Evolutionary conservation across 257 asterid species (phyloP).

Genomic region (Salvia splendens): DNA sequence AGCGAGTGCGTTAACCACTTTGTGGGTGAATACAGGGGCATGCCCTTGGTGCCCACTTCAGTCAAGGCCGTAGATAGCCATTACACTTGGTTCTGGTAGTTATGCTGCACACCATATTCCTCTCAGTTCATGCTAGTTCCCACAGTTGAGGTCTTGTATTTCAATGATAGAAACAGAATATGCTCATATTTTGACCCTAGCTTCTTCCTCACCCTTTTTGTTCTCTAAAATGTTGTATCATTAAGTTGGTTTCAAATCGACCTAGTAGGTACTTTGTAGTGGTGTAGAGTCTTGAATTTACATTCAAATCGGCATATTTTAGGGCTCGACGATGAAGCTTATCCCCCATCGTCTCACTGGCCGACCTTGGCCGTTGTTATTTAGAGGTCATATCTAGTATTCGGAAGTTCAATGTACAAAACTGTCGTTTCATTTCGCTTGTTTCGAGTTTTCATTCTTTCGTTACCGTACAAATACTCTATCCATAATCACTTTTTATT

Average conservation of each 20-base stretch:
- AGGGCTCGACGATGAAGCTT: neutral
- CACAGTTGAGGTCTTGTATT: slow-evolving; percentile 30
- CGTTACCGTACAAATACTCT: neutral
- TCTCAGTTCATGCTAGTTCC: slow-evolving; percentile 24
- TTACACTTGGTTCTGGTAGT: slow-evolving; percentile 71
- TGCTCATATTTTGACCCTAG: slow-evolving; percentile 19
- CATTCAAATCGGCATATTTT: neutral
- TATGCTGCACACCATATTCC: slow-evolving; percentile 33
- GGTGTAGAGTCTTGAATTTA: neutral
- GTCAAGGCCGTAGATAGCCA: slow-evolving; percentile 78
- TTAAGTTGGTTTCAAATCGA: neutral
- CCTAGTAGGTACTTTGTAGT: neutral
- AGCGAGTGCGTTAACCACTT: slow-evolving; percentile 63
- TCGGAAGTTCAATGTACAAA: neutral
- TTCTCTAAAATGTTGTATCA: slow-evolving; percentile 1
- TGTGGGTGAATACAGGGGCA: slow-evolving; percentile 53
- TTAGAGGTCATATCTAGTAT: too few relatives aligned
- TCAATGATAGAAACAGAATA: slow-evolving; percentile 30
- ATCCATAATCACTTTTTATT: too few relatives aligned
- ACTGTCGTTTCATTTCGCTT: neutral
- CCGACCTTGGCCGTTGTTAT: too few relatives aligned
- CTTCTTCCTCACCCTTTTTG: neutral
- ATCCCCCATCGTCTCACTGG: too few relatives aligned
- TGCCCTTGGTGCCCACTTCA: slow-evolving; percentile 75
- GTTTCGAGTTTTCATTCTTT: neutral